Evolutionary conservation across 2,329 filamentous ascomycete genomes (phyloP).

Genomic region (Ophiocordyceps australis): DNA sequence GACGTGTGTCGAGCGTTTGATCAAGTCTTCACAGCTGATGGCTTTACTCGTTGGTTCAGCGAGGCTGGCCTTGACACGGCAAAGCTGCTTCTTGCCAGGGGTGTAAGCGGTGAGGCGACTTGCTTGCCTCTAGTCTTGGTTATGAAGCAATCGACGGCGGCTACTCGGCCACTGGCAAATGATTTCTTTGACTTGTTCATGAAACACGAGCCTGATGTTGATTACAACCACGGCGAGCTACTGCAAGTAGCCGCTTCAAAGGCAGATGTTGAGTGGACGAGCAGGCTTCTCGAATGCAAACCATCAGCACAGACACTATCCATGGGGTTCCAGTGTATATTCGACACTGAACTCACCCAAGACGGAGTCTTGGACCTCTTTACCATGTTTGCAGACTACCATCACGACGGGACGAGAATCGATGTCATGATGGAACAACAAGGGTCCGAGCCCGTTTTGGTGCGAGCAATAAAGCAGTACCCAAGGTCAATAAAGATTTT

Average conservation of each 20-base stretch:
- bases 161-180: slow-evolving; percentile 20
- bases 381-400: slow-evolving; percentile 29
- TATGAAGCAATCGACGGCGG: slow-evolving; percentile 21
- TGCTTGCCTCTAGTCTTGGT: slow-evolving; percentile 24
- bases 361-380: slow-evolving; percentile 31
- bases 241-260: slow-evolving; percentile 33
- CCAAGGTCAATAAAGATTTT: slow-evolving; percentile 35
- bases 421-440: slow-evolving; percentile 28
- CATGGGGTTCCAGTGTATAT: slow-evolving; percentile 35
- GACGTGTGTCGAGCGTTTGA: slow-evolving; percentile 26
- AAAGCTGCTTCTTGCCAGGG: slow-evolving; percentile 27
- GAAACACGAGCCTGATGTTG: slow-evolving; percentile 23
- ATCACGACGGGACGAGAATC: slow-evolving; percentile 25
- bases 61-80: slow-evolving; percentile 26
- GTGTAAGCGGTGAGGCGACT: slow-evolving; percentile 25
- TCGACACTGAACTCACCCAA: slow-evolving; percentile 30
- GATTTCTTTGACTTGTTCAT: slow-evolving; percentile 23
- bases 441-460: slow-evolving; percentile 26
- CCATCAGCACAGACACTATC: slow-evolving; percentile 31
- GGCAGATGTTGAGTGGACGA: slow-evolving; percentile 29
- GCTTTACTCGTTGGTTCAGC: slow-evolving; percentile 25
- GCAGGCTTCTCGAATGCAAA: slow-evolving; percentile 26
- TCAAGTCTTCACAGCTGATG: slow-evolving; percentile 22
- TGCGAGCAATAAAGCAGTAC: slow-evolving; percentile 33
- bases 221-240: slow-evolving; percentile 33